A percentile compares a stretch with the other conserved stretches of the same genome.
phyloP scores from a whole-genome alignment of 2,329 filamentous ascomycete genomes.

The Botryotinia globosa region DNA sequence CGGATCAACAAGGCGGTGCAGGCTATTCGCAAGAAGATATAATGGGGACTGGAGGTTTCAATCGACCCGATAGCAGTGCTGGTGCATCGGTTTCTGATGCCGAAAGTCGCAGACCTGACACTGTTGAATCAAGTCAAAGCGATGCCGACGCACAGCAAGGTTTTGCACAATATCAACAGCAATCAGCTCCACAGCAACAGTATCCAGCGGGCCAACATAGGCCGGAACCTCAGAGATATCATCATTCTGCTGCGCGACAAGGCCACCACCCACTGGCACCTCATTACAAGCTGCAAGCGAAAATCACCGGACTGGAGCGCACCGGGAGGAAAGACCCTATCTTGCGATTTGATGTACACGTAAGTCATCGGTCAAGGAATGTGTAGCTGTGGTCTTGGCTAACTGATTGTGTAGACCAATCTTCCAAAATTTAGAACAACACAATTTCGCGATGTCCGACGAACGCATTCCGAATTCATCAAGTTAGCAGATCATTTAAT shows the following conservation, averaged over 20 bases:
- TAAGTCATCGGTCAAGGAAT: slow-evolving; percentile 47
- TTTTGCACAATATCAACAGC: slow-evolving; percentile 34
- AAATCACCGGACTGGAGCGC: slow-evolving; percentile 89
- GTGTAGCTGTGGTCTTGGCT: slow-evolving; percentile 20
- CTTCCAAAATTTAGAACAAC: slow-evolving; percentile 97
- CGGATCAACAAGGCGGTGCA: slow-evolving; percentile 25
- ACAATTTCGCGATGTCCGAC: slow-evolving; percentile 94
- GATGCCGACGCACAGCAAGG: slow-evolving; percentile 38
- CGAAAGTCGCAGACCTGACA: slow-evolving; percentile 35
- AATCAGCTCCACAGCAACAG: slow-evolving; percentile 26
- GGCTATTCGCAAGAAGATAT: slow-evolving; percentile 34
- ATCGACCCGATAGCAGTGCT: slow-evolving; percentile 32
- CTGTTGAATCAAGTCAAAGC: slow-evolving; percentile 32
- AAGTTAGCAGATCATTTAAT: slow-evolving; percentile 96
- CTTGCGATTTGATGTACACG: slow-evolving; percentile 92
- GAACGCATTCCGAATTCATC: slow-evolving; percentile 90
- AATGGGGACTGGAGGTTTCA: slow-evolving; percentile 29
- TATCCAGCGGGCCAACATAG: slow-evolving; percentile 39
- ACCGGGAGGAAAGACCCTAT: slow-evolving; percentile 95
- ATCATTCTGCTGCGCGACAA: slow-evolving; percentile 34
- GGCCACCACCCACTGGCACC: slow-evolving; percentile 50
- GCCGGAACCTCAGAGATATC: slow-evolving; percentile 39
- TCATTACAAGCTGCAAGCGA: slow-evolving; percentile 84
- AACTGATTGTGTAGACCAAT: slow-evolving; percentile 68
- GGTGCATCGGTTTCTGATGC: slow-evolving; percentile 33